A percentile compares a stretch with the other conserved stretches of the same genome.
These are phyloP conservation scores for Lentinula aciculospora DNA, from an alignment of 768 basidiomycete genomes.

Conservation along the genomic window DNA sequence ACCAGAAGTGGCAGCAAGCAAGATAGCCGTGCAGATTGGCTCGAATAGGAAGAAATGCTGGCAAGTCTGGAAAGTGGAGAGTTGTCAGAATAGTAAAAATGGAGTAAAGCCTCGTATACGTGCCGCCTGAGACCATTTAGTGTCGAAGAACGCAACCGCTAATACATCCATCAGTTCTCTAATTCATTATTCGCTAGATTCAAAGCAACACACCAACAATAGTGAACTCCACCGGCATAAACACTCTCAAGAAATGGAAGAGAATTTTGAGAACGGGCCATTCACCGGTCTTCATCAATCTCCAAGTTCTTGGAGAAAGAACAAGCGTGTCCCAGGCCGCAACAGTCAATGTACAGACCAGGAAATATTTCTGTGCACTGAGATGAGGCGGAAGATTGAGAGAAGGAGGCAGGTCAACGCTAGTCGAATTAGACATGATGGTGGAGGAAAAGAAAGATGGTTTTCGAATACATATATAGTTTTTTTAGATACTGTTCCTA, in stretches of 20 bases:
- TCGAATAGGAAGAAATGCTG: constrained; percentile 76
- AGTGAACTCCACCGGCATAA: constrained; percentile 78
- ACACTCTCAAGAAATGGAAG: constrained; percentile 67
- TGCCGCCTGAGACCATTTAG: constrained; percentile 54
- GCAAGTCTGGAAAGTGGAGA: constrained; percentile 42
- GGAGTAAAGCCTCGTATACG: constrained; percentile 13
- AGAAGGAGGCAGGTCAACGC: constrained; percentile 48
- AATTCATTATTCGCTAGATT: background rate
- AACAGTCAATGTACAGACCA: constrained; percentile 85
- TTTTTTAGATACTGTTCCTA: background rate
- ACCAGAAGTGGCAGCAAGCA: constrained; percentile 70
- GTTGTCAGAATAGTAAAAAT: constrained; percentile 5
- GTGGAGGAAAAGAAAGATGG: constrained; percentile 10
- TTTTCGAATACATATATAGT: background rate
- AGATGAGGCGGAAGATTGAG: constrained; percentile 75
- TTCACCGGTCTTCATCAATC: constrained; percentile 52
- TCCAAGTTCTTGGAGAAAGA: constrained; percentile 73
- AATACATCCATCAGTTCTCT: background rate
- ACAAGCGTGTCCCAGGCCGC: constrained; percentile 89
- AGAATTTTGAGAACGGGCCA: constrained; percentile 79
- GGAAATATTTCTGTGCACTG: constrained; percentile 83
- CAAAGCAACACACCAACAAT: constrained; percentile 49
- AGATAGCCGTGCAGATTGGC: constrained; percentile 77
- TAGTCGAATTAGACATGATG: constrained; percentile 22
- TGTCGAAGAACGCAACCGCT: constrained; percentile 85